Evolutionary conservation across 176 grass and related monocot species (phyloP), one percentile per base, ranked within the genome.

Genomic region (Triticum monococcum): DNA sequence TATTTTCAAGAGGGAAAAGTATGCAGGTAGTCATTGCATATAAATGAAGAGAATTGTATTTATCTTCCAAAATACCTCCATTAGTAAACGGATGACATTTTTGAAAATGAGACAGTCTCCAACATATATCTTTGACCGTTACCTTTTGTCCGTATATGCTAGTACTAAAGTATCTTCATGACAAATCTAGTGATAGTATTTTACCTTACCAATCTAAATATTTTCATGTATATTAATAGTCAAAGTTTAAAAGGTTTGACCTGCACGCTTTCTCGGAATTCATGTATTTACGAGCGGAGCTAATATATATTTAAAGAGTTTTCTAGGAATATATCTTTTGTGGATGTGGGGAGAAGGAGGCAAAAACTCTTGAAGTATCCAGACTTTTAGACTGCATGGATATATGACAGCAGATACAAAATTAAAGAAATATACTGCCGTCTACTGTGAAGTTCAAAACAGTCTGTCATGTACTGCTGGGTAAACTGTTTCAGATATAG

Each of bases 381-480:
- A 46, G 9, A 35, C 12, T 78, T 77, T 60, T 31, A 54, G 31
- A 50, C 22, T 68, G 52, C 5, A 68, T 36, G 16, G 22, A 57
- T 22, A 66, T 71, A 63, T 67, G 3, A 14, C 43, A 52, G 22
- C 5, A 31, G 38, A 57, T 5, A 35, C 40, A 9, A 8, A 71
- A 63, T 63, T 72, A 14, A 38, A 46, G 9, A 80, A 57, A 57
- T 57, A 25, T 31, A 86, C 63, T 12, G 5, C 12, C 20, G 24
- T 76, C 57, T 75, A 52, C 37, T 52, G 17, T 62, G 54, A 61
- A 84, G 69, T 84, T 62, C 9, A 32, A 84, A 64, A 69, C 26
- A 68, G 33, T 45, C 7, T 62, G 5, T 43, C 81, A 13, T 84
- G 16, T 28, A 74, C 35, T 18, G 23, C 45, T 20, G 1, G 41